A percentile compares a stretch with the other conserved stretches of the same genome.
Evolutionary conservation across 2,329 filamentous ascomycete species (phyloP).

Genomic region (Lachnellula occidentalis): DNA sequence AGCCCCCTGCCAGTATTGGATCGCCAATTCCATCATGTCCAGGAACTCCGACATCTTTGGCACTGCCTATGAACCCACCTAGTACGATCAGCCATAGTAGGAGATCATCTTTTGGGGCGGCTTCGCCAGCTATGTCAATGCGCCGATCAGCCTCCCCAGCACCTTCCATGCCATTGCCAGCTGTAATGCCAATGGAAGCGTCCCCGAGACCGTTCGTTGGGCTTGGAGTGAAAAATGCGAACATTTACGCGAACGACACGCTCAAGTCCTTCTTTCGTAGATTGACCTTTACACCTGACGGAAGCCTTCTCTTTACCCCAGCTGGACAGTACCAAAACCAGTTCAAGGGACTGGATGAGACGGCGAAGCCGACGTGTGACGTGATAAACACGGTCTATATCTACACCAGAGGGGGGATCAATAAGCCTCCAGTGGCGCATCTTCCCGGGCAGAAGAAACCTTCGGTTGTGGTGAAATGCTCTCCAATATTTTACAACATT

Average conservation of each 20-base stretch:
- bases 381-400: conserved; percentile 97
- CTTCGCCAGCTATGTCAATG: conserved; percentile 54
- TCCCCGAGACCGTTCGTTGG: conserved; percentile 67
- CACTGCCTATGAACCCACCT: conserved; percentile 93
- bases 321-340: conserved; percentile 91
- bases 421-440: conserved; percentile 92
- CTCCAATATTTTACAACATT: conserved; percentile 79
- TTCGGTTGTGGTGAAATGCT: conserved; percentile 92
- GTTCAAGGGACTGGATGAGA: conserved; percentile 56
- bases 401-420: conserved; percentile 92
- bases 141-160: conserved; percentile 88
- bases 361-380: conserved; percentile 71
- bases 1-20: conserved; percentile 53
- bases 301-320: conserved; percentile 86
- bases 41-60: conserved; percentile 83
- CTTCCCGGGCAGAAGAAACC: conserved; percentile 97
- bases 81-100: conserved; percentile 83
- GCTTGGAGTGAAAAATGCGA: conserved; percentile 72
- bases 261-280: conserved; percentile 95
- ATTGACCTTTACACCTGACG: conserved; percentile 90
- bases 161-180: conserved; percentile 86
- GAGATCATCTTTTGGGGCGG: conserved; percentile 84
- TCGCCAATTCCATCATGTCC: conserved; percentile 89
- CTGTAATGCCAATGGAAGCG: conserved; percentile 88
- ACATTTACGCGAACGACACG: conserved; percentile 93